Evolutionary conservation across 192 early-diverging fungal species (phyloP), one percentile per base, ranked within the genome.

Genomic region (Entomortierella lignicola): DNA sequence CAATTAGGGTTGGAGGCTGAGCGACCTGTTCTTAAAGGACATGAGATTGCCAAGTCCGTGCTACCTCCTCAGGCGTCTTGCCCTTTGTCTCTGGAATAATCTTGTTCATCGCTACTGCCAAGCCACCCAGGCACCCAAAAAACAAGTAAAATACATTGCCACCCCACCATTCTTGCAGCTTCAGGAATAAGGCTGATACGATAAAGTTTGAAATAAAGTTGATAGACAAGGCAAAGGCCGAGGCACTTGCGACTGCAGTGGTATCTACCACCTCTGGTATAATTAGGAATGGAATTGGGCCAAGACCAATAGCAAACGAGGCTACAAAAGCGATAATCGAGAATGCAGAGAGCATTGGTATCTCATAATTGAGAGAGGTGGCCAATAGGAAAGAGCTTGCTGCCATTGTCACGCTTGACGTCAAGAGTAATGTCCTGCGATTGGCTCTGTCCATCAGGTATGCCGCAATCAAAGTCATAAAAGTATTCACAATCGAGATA

Each of bases 231-330:
- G 88, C 91, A 63, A 91, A 61, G 2, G 91, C 88, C 25, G 86
- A 84, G 2, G 92, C 91, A 63, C 86, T 89, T 21, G 90, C 89
- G 6, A 89, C 85, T 0, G 86, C 91, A 23, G 80, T 75, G 23
- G 90, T 92, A n/a, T 91, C 91, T 1, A 94, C 87, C 17, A 94
- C 63, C 80, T 94, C 93, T 18, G 91, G 90, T 8, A 89, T 88
- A 20, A 91, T 89, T 30, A 94, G 62, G 50, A 92, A 97, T 2
- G 96, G 93, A 58, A 97, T 93, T n/a, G 93, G 92, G 4, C 96
- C 96, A 10, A 90, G 74, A 47, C 87, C 96, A 65, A 92, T 84
- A 12, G 88, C 93, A 86, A 91, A 97, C 12, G 88, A 71, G 1
- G 88, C 93, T 18, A 95, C 94, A 84, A 94, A 91, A 18, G 84